These are phyloP conservation scores for Vanderwaltozyma verrucispora DNA, from an alignment of 805 yeast species.

Conservation along the genomic window DNA sequence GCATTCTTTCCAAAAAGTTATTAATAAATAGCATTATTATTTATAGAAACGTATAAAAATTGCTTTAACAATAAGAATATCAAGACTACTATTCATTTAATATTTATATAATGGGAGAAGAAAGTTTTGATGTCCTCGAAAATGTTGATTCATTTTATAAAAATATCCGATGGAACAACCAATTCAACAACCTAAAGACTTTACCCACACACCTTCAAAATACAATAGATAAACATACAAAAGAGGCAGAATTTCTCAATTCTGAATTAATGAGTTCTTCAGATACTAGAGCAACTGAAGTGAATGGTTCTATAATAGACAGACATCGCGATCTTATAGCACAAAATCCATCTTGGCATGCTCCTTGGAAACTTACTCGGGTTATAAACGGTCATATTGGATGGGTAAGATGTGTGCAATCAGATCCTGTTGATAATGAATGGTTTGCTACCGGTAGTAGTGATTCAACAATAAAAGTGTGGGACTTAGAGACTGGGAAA, in stretches of 20 bases:
- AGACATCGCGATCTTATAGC: slow-evolving; percentile 13
- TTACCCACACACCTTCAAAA: slow-evolving; percentile 26
- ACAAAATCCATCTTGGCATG: slow-evolving; percentile 36
- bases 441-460: slow-evolving; percentile 91
- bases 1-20: too few relatives aligned
- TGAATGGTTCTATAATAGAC: slow-evolving; percentile 12
- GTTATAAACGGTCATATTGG: slow-evolving; percentile 88
- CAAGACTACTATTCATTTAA: too few relatives aligned
- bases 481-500: slow-evolving; percentile 73
- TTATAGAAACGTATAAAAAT: too few relatives aligned
- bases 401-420: slow-evolving; percentile 74
- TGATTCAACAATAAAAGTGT: slow-evolving; percentile 79
- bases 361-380: slow-evolving; percentile 60
- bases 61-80: too few relatives aligned
- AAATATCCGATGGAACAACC: slow-evolving; percentile 22
- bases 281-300: background rate
- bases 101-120: background rate
- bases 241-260: background rate
- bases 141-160: slow-evolving; percentile 23
- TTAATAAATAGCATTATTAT: too few relatives aligned
- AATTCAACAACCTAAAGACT: slow-evolving; percentile 16
- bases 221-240: slow-evolving; percentile 5
- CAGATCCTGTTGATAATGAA: slow-evolving; percentile 71
- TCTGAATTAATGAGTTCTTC: too few relatives aligned
- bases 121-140: background rate